These are phyloP conservation scores for Fallopia convolvulus DNA, from an alignment of 148 eudicot species.

Conservation along the genomic window DNA sequence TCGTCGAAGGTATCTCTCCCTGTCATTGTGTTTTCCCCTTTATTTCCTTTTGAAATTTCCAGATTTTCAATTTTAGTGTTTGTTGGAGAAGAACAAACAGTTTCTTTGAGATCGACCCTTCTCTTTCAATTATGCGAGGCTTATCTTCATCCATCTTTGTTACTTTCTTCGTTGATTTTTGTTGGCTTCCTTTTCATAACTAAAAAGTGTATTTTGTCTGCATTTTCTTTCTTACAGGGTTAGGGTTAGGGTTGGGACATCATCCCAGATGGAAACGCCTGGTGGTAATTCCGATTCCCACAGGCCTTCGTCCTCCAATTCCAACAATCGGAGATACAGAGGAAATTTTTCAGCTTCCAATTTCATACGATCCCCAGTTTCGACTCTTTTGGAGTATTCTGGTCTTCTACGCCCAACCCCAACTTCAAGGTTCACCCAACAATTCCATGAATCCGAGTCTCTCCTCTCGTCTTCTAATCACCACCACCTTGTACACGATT, in stretches of 20 bases:
- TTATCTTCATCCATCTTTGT: background rate
- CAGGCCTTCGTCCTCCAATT: constrained; percentile 23
- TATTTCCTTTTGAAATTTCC: background rate
- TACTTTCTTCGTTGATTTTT: background rate
- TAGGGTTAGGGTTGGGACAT: constrained; percentile 48
- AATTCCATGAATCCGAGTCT: constrained; percentile 28
- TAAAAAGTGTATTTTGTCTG: background rate
- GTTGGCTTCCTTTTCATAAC: background rate
- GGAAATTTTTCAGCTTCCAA: constrained; percentile 47
- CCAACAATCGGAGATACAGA: constrained; percentile 42
- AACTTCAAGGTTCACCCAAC: constrained; percentile 20
- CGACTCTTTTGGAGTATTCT: constrained; percentile 58
- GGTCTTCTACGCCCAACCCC: constrained; percentile 41
- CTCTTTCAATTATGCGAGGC: background rate
- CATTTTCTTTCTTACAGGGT: background rate
- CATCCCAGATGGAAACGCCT: constrained; percentile 48
- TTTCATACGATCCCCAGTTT: constrained; percentile 59
- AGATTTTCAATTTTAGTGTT: background rate
- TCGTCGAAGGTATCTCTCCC: constrained; percentile 24
- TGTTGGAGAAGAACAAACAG: background rate
- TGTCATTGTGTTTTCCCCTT: background rate
- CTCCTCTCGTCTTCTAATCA: background rate
- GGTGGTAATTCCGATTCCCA: constrained; percentile 43
- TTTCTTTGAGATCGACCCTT: background rate
- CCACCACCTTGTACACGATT: constrained; percentile 9